Conservation (phyloP, 75 land plant genomes). For the Picea glauca region DNA sequence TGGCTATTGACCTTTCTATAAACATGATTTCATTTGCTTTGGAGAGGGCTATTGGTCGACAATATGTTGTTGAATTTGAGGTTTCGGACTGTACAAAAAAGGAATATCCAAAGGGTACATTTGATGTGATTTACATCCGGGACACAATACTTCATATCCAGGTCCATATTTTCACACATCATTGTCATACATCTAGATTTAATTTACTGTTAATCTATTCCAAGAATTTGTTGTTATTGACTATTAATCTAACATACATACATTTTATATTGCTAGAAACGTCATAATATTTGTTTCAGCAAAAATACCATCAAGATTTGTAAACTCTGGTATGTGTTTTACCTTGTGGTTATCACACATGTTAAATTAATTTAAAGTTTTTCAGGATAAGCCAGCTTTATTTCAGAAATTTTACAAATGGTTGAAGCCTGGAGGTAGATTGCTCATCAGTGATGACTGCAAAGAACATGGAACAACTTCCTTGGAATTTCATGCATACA, state of each 20-base stretch:
- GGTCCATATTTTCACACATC: constrained; percentile 21
- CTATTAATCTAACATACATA: background rate
- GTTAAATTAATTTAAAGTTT: background rate
- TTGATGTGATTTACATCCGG: constrained; percentile 97
- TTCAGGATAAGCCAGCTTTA: constrained; percentile 87
- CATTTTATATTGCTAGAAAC: background rate
- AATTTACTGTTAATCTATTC: background rate
- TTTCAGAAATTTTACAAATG: constrained; percentile 76
- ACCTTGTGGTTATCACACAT: background rate
- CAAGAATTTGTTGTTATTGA: background rate
- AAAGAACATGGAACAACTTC: constrained; percentile 57
- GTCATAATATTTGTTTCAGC: background rate
- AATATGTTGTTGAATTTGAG: constrained; percentile 91
- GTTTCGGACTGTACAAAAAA: constrained; percentile 93
- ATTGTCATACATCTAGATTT: background rate
- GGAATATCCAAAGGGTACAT: constrained; percentile 55
- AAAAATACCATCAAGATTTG: background rate
- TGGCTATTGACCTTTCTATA: constrained; percentile 92
- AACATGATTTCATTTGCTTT: constrained; percentile 98
- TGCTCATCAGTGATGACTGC: constrained; percentile 96
- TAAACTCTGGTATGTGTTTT: too few species aligned
- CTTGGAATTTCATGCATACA: constrained; percentile 66
- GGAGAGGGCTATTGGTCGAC: constrained; percentile 90
- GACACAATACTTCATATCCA: constrained; percentile 98
- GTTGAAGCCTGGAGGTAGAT: constrained; percentile 92